Conservation (phyloP, 352 stramenopile genomes). For the Phytophthora uliginosa region DNA sequence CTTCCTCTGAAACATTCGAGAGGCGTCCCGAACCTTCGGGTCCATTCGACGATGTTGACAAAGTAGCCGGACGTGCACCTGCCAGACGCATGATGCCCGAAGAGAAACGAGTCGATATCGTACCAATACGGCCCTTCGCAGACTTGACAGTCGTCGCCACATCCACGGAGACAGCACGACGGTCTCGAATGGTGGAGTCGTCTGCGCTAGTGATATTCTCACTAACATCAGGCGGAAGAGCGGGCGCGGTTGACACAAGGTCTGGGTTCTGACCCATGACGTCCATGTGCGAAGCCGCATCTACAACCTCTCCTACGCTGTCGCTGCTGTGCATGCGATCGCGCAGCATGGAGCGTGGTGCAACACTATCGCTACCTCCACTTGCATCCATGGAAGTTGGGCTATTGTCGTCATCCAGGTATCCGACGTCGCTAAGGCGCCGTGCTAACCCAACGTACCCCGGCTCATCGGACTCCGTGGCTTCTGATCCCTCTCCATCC, state of each 20-base stretch:
- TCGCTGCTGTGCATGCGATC: constrained; percentile 51
- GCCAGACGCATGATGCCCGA: constrained; percentile 72
- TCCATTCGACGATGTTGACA: constrained; percentile 28
- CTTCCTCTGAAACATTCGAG: constrained; percentile 45
- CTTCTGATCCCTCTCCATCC: constrained; percentile 43
- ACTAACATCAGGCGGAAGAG: constrained; percentile 25
- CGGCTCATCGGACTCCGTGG: constrained; percentile 30
- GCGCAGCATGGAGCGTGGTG: constrained; percentile 38
- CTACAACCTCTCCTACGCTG: constrained; percentile 47
- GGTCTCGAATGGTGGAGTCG: constrained; percentile 30
- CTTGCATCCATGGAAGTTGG: constrained; percentile 25
- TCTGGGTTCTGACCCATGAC: constrained; percentile 31
- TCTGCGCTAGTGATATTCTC: constrained; percentile 18
- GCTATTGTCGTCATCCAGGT: constrained; percentile 46
- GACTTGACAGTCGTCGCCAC: constrained; percentile 70
- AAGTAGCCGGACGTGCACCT: constrained; percentile 29
- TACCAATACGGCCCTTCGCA: constrained; percentile 70
- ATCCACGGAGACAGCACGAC: constrained; percentile 52
- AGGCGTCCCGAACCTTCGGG: constrained; percentile 32
- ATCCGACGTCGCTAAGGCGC: constrained; percentile 47
- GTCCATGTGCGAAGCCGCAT: constrained; percentile 31
- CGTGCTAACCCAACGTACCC: constrained; percentile 42
- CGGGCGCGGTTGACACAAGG: constrained; percentile 30
- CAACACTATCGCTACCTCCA: constrained; percentile 14
- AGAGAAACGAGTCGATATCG: constrained; percentile 81